Percentiles rank a stretch among this genome's conserved stretches.
Evolutionary conservation across 2,329 filamentous ascomycete genomes (phyloP).

Genomic region (Bipolaris cookei): DNA sequence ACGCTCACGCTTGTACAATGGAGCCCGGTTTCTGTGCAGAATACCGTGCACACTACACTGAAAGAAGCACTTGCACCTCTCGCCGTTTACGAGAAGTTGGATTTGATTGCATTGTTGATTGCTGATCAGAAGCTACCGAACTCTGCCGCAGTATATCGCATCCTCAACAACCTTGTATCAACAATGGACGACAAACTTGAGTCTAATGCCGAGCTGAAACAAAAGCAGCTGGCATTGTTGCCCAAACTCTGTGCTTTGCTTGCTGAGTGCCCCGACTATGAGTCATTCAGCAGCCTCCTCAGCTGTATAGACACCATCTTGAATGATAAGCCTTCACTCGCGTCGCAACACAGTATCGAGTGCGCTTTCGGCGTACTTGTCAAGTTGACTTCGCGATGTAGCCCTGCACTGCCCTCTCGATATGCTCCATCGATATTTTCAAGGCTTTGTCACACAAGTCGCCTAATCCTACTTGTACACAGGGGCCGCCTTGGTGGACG

Average conservation of each 20-base stretch:
- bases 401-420: slow-evolving; percentile 33
- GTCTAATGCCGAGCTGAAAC: slow-evolving; percentile 29
- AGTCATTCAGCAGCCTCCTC: slow-evolving; percentile 57
- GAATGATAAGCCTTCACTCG: slow-evolving; percentile 45
- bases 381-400: slow-evolving; percentile 42
- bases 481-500: slow-evolving; percentile 65
- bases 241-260: slow-evolving; percentile 35
- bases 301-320: slow-evolving; percentile 58
- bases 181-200: slow-evolving; percentile 37
- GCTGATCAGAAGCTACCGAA: slow-evolving; percentile 12
- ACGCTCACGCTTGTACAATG: slow-evolving; percentile 31
- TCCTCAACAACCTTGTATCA: slow-evolving; percentile 37
- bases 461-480: slow-evolving; percentile 62
- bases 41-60: slow-evolving; percentile 22
- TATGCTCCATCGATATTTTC: slow-evolving; percentile 56
- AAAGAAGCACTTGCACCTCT: slow-evolving; percentile 25
- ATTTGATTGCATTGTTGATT: slow-evolving; percentile 25
- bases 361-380: slow-evolving; percentile 47
- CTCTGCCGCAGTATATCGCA: slow-evolving; percentile 25
- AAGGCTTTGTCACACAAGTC: slow-evolving; percentile 61
- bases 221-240: slow-evolving; percentile 38
- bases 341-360: slow-evolving; percentile 55
- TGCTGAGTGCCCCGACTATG: slow-evolving; percentile 60
- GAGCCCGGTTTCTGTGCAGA: slow-evolving; percentile 15
- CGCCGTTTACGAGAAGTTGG: slow-evolving; percentile 27